Evolutionary conservation across 805 yeast species (phyloP).

Genomic region (Zygotorulaspora florentina): DNA sequence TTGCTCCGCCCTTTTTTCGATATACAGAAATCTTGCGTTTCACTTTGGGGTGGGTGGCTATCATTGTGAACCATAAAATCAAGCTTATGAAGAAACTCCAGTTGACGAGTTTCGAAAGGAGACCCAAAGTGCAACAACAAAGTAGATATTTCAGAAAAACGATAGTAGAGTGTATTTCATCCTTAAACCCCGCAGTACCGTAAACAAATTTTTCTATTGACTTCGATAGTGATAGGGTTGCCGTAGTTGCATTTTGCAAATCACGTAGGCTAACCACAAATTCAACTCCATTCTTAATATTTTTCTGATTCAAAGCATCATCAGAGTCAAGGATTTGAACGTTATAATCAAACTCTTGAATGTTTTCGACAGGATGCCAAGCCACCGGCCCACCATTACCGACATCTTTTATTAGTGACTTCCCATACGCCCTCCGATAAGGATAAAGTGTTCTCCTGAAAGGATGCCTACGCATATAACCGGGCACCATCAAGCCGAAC

Average conservation of each 20-base stretch:
- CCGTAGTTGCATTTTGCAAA: slow-evolving; percentile 60
- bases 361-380: slow-evolving; percentile 9
- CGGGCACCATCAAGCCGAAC: slow-evolving; percentile 62
- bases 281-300: slow-evolving; percentile 38
- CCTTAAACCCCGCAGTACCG: slow-evolving; percentile 65
- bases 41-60: slow-evolving; percentile 57
- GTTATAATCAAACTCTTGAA: slow-evolving; percentile 10
- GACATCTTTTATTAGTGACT: slow-evolving; percentile 44
- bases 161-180: slow-evolving; percentile 62
- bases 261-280: slow-evolving; percentile 62
- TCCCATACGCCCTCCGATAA: slow-evolving; percentile 47
- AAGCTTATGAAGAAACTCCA: slow-evolving; percentile 57
- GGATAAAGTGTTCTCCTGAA: slow-evolving; percentile 41
- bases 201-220: slow-evolving; percentile 50
- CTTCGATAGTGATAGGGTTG: slow-evolving; percentile 47
- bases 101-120: slow-evolving; percentile 52
- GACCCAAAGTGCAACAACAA: slow-evolving; percentile 39
- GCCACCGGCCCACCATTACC: slow-evolving; percentile 22
- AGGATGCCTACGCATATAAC: slow-evolving; percentile 67
- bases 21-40: slow-evolving; percentile 28
- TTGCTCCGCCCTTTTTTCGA: slow-evolving; percentile 27
- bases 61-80: slow-evolving; percentile 52
- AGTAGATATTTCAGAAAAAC: slow-evolving; percentile 44
- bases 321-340: slow-evolving; percentile 4
- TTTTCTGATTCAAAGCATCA: slow-evolving; percentile 23